These are phyloP conservation scores for Pythium sukuiense DNA, from an alignment of 352 stramenopile genomes.

Conservation along the genomic window DNA sequence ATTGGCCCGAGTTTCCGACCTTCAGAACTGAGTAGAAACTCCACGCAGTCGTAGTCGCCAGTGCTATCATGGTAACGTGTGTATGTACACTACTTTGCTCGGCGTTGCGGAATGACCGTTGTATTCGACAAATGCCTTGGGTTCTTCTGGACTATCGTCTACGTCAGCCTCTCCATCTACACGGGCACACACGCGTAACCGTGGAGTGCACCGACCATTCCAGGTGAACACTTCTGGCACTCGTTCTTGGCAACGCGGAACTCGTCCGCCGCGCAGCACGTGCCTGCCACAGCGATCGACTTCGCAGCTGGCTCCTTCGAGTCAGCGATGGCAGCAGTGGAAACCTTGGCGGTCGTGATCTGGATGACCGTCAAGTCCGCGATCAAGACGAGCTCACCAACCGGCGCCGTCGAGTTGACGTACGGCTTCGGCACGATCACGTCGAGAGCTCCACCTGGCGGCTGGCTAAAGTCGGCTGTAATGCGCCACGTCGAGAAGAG, in stretches of 20 bases:
- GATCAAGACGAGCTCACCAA: conserved; percentile 7
- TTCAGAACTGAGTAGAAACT: too few species aligned
- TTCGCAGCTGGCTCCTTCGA: not conserved
- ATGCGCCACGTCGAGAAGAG: conserved; percentile 17
- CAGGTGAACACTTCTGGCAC: conserved; percentile 15
- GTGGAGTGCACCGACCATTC: not conserved
- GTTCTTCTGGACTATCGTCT: too few species aligned
- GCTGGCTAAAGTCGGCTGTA: not conserved
- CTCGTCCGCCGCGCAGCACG: conserved; percentile 14
- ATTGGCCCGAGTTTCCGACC: too few species aligned
- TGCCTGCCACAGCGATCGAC: not conserved
- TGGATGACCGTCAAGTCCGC: conserved; percentile 8
- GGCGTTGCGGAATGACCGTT: too few species aligned
- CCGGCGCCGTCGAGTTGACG: not conserved
- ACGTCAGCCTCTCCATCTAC: not conserved
- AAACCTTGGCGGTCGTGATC: not conserved
- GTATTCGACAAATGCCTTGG: not conserved
- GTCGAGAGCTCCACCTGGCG: not conserved
- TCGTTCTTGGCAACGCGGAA: conserved; percentile 11
- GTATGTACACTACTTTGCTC: too few species aligned
- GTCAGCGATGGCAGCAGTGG: not conserved
- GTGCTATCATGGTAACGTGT: too few species aligned
- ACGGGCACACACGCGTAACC: conserved; percentile 16
- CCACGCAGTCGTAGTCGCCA: too few species aligned
- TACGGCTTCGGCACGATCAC: conserved; percentile 5